Evolutionary conservation across 805 yeast species (phyloP), one percentile per base, ranked within the genome.

Genomic region (Blastobotrys chiropterorum): DNA sequence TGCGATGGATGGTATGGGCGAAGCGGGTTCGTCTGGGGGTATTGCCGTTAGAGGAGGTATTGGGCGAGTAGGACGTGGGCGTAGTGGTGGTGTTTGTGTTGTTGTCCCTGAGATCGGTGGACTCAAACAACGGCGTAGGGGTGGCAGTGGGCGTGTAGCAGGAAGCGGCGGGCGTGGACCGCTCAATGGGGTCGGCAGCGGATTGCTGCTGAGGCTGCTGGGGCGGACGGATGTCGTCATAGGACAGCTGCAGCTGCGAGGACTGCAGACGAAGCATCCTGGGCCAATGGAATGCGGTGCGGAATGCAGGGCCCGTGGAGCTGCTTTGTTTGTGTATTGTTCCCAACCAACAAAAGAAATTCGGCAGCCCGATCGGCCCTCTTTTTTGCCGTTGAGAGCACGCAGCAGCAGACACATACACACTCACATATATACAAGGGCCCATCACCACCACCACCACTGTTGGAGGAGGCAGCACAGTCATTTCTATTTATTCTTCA

Each of bases 401-500:
- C n/a, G n/a, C n/a, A n/a, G n/a, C n/a, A n/a, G n/a, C n/a, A n/a
- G n/a, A n/a, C n/a, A n/a, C n/a, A n/a, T n/a, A n/a, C n/a, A n/a
- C n/a, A n/a, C n/a, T n/a, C n/a, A n/a, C n/a, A n/a, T n/a, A n/a
- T n/a, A n/a, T n/a, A n/a, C n/a, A n/a, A n/a, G n/a, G n/a, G n/a
- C n/a, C n/a, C n/a, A 31, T 3, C 53, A 40, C 31, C 51, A 48
- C 19, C 54, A 48, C 14, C 43, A 34, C 22, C 53, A 46, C 17
- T 40, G 38, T 21, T 43, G 31, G 7, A 40, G 44, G 26, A 4
- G 19, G 3, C 45, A 31, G 31, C 51, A 31, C 8, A 43, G 43
- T 16, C 15, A 15, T 38, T 31, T 14, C 38, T 7, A 31, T 31
- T 31, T 31, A 8, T 31, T 11, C 17, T 5, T 15, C 34, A 17